Base-by-base conservation (phyloP, 1,284 basidiomycete species). In the Rhodofomes roseus region DNA sequence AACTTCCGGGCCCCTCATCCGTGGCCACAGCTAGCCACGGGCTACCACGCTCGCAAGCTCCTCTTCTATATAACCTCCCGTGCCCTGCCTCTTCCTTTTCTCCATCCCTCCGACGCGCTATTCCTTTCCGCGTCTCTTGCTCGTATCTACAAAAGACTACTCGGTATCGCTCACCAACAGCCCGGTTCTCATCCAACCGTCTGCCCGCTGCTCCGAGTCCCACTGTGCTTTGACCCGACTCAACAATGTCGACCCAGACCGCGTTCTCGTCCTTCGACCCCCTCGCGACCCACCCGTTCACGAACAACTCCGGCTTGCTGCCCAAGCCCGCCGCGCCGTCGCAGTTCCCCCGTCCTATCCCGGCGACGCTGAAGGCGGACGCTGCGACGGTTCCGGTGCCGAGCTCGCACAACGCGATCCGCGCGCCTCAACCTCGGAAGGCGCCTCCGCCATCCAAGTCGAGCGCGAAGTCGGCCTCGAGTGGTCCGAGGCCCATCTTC, bases 221-320 rank as follows among this genome's bases (percentile, higher is more conserved):
- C 54, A 9, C 25, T 20, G 23, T 41, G 29, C 54, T 23, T 25
- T 18, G 37, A 52, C 41, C 18, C 61, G 36, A 23, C 46, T 29
- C 54, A 62, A 57, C 61, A 62, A 74, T 76, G 74, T 72, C 74
- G 31, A 52, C 50, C 48, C 68, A 71, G 51, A 66, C 72, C 40
- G 65, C 76, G 9, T 74, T 81, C 64, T 71, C 76, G 29, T 79
- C 79, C 29, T 86, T 86, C 67, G 76, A 86, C 74, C 84, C 84
- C 36, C 81, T 82, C 66, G 81, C 79, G 20, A 78, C 75, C 31
- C 83, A 87, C 69, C 82, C 83, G 16, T 87, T 86, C 78, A 86
- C 83, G 29, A 84, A 85, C 70, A 78, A 73, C 68, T 81, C 79
- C 57, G 80, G 81, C 40, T 65, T 81, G 46, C 63, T 77, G 20